phyloP scores from a whole-genome alignment of 805 yeast genomes.

The Torulaspora gathmanii region DNA sequence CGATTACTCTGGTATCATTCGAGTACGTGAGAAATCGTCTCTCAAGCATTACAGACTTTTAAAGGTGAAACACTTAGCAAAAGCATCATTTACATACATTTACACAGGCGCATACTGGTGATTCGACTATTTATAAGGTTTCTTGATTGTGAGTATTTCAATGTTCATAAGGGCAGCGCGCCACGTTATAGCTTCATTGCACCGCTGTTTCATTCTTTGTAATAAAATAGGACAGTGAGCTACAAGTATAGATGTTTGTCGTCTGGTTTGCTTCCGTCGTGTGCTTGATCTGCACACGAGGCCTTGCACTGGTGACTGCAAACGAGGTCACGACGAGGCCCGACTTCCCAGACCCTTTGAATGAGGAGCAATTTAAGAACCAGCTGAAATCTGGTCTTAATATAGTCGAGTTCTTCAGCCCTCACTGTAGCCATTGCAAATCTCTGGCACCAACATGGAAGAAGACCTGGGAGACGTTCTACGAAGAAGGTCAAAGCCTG shows the following conservation, averaged over 20 bases:
- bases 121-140: background rate
- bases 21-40: constrained; percentile 68
- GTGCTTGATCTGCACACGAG: background rate
- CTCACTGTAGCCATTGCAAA: constrained; percentile 81
- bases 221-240: background rate
- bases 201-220: background rate
- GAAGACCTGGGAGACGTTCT: constrained; percentile 49
- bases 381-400: constrained; percentile 52
- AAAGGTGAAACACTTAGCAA: background rate
- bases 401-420: constrained; percentile 85
- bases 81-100: background rate
- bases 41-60: constrained; percentile 15
- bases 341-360: constrained; percentile 48
- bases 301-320: background rate
- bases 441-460: constrained; percentile 81
- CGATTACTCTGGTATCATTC: constrained; percentile 89
- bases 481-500: constrained; percentile 41
- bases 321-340: background rate
- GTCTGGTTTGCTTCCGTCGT: background rate
- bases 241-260: background rate
- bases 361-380: constrained; percentile 46
- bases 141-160: background rate
- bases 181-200: background rate
- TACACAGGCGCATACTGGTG: background rate
- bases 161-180: background rate